Base-by-base conservation (phyloP, 148 eudicot species). In the Polygonum aviculare region DNA sequence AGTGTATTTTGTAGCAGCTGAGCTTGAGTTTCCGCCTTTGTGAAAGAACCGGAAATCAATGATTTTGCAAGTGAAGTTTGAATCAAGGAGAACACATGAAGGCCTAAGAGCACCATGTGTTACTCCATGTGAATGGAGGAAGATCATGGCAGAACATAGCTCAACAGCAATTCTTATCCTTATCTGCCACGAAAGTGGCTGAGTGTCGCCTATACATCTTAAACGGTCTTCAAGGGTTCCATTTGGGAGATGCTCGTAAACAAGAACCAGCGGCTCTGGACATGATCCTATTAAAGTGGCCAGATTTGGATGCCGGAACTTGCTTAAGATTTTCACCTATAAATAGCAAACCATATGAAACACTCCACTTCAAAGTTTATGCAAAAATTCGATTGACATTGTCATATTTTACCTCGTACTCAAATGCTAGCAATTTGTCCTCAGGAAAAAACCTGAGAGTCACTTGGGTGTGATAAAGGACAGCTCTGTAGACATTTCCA, bases 141-240 rank as follows among this genome's bases (percentile, higher is more conserved):
- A 94, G 79, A 90, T 74, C 63, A 94, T 89, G 47, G 79, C 88
- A 41, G 92, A 87, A 75, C 98, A 94, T 21, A 94, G 74, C 78
- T 90, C 97, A 12, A 93, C 78, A 16, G 97, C 96, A n/a, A 94
- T 86, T 52, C 86, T 90, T 74, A 94, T 81, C 73, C 98, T 81
- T 38, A 87, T 85, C 81, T 90, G 86, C 98, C 97, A 92, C 55
- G 97, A 81, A 35, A 94, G 86, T 22, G 95, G 89, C 22, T 89
- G 85, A 51, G 85, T 83, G 74, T 87, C 79, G 73, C 85, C 81
- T 72, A 77, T 87, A 87, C 93, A 87, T 73, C 47, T 77, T 59
- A 94, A 84, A 38, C 97, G 85, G 71, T 91, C 95, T 82, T 90
- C 90, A 26, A 94, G 96, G 84, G 86, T 92, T 74, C 96, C 97